phyloP scores from a whole-genome alignment of 23 red algal genomes.

The Gracilaria gracilis region DNA sequence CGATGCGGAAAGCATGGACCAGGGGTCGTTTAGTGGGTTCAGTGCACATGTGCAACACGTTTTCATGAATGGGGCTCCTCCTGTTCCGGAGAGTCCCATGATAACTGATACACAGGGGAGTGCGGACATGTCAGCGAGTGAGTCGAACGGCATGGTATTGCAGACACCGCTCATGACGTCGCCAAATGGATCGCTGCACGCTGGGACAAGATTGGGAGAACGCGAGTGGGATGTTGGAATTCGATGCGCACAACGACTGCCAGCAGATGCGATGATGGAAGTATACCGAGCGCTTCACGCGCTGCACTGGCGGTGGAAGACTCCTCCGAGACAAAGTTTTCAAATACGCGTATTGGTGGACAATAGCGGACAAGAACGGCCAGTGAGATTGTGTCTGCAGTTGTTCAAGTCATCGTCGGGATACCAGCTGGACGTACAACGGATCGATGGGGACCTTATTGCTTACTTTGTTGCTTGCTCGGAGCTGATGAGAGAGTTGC shows the following conservation, averaged over 20 bases:
- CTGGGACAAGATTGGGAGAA: constrained; percentile 7
- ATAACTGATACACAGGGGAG: constrained; percentile 35
- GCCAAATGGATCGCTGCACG: constrained; percentile 27
- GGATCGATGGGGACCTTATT: constrained; percentile 88
- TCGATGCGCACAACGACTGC: constrained; percentile 47
- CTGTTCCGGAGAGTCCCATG: constrained; percentile 16
- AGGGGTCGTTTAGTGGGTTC: constrained; percentile 1
- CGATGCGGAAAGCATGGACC: constrained; percentile 6
- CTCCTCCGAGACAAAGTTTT: constrained; percentile 74
- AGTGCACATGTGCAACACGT: background rate
- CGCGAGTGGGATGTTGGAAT: constrained; percentile 73
- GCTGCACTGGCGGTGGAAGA: constrained; percentile 92
- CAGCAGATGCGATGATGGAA: constrained; percentile 89
- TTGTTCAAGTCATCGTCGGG: constrained; percentile 85
- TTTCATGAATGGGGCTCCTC: background rate
- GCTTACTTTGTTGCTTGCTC: constrained; percentile 78
- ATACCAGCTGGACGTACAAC: constrained; percentile 84
- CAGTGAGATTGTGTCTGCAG: constrained; percentile 83
- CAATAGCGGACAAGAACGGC: constrained; percentile 28
- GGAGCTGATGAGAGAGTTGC: constrained; percentile 75
- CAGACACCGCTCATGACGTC: constrained; percentile 23
- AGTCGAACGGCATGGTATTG: constrained; percentile 25
- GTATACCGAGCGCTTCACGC: constrained; percentile 85
- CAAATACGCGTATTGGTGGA: constrained; percentile 71
- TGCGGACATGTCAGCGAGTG: background rate